phyloP scores from a whole-genome alignment of 257 asterid species.

The Sherardia arvensis region DNA sequence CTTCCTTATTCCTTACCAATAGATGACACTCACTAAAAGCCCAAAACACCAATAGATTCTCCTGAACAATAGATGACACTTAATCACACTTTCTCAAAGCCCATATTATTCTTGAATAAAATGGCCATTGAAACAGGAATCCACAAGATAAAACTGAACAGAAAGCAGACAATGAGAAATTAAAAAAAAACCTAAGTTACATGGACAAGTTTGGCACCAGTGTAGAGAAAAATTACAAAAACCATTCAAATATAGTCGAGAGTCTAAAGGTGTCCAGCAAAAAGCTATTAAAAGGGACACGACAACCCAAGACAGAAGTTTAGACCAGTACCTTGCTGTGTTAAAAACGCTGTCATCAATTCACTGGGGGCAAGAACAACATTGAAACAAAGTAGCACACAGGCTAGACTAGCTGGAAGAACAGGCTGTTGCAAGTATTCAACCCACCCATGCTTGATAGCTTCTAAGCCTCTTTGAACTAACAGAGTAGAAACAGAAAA shows the following conservation, averaged over 20 bases:
- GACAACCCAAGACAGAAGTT: background rate
- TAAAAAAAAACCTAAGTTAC: background rate
- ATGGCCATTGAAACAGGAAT: background rate
- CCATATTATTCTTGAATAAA: background rate
- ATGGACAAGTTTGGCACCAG: background rate
- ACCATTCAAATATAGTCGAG: background rate
- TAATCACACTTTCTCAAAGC: background rate
- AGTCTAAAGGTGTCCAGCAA: background rate
- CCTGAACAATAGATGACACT: background rate
- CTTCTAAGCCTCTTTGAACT: constrained; percentile 47
- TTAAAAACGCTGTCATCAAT: constrained; percentile 92
- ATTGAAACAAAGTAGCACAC: constrained; percentile 79
- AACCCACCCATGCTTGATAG: constrained; percentile 80
- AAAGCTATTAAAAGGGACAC: background rate
- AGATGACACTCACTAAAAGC: background rate
- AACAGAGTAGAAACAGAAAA: constrained; percentile 17
- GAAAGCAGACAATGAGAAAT: background rate
- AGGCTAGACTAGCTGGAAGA: constrained; percentile 94
- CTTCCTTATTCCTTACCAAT: background rate
- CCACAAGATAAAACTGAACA: background rate
- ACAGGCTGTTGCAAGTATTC: constrained; percentile 94
- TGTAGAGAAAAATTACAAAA: background rate
- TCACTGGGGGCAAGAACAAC: constrained; percentile 91
- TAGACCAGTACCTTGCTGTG: constrained; percentile 58
- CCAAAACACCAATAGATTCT: background rate